Conservation (phyloP, 805 yeast species). For the Saturnispora sekii region DNA sequence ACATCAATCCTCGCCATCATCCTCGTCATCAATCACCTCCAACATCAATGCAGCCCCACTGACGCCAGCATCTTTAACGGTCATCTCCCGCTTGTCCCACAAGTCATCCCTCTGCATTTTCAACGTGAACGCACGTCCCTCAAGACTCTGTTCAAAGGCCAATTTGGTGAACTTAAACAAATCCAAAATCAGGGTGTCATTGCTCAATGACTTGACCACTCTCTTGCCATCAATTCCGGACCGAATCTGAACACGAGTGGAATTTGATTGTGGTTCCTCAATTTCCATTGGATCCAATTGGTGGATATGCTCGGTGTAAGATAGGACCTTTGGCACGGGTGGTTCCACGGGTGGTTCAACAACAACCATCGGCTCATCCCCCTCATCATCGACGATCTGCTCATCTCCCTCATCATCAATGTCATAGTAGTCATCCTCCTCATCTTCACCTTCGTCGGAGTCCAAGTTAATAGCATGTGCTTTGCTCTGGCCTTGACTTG, state of each 20-base stretch:
- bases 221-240: slow-evolving; percentile 74
- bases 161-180: slow-evolving; percentile 63
- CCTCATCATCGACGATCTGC: slow-evolving; percentile 8
- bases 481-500: slow-evolving; percentile 16
- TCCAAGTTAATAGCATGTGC: slow-evolving; percentile 29
- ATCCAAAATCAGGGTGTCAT: slow-evolving; percentile 42
- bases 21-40: slow-evolving; percentile 36
- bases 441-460: slow-evolving; percentile 20
- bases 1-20: slow-evolving; percentile 3
- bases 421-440: slow-evolving; percentile 13
- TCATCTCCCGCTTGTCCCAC: slow-evolving; percentile 38
- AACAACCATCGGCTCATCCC: slow-evolving; percentile 2
- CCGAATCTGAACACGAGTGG: slow-evolving; percentile 79
- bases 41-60: slow-evolving; percentile 72
- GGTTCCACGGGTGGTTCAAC: slow-evolving; percentile 7
- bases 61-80: slow-evolving; percentile 67
- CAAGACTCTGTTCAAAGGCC: slow-evolving; percentile 34
- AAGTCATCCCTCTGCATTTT: slow-evolving; percentile 52
- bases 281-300: slow-evolving; percentile 28
- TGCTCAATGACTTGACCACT: slow-evolving; percentile 49
- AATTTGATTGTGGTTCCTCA: slow-evolving; percentile 48
- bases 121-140: slow-evolving; percentile 43
- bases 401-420: slow-evolving; percentile 11
- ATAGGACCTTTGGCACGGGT: slow-evolving; percentile 6
- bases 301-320: slow-evolving; percentile 14